Conservation (phyloP, 306 rosid species). For the Rosa lucieae region DNA sequence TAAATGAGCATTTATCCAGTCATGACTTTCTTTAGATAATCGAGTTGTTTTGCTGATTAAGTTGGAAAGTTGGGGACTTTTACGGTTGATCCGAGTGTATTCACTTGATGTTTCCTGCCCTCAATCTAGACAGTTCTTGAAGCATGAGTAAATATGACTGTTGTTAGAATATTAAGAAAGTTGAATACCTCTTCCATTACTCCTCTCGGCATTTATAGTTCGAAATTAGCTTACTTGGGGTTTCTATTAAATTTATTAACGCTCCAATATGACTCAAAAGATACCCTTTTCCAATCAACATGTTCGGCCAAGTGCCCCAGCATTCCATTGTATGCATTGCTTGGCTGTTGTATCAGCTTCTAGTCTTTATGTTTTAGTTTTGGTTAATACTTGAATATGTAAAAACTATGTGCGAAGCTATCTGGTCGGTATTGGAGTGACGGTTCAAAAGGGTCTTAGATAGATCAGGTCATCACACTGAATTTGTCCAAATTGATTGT, state of each 20-base stretch:
- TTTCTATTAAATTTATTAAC: not conserved
- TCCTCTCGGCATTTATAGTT: not conserved
- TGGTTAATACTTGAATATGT: not conserved
- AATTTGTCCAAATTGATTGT: not conserved
- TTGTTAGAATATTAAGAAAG: not conserved
- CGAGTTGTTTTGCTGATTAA: not conserved
- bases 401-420: conserved; percentile 5
- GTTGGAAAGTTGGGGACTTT: not conserved
- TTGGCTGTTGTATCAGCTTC: not conserved
- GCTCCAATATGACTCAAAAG: not conserved
- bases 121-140: not conserved
- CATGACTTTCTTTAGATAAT: not conserved
- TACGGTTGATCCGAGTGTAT: not conserved
- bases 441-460: not conserved
- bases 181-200: not conserved
- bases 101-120: not conserved
- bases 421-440: not conserved
- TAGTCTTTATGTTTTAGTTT: not conserved
- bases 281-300: not conserved
- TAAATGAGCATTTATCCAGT: not conserved
- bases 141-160: not conserved
- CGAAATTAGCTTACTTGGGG: not conserved
- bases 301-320: not conserved
- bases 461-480: not conserved
- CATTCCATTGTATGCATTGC: not conserved